Base-by-base conservation (phyloP, 257 asterid genomes). In the Salvia splendens region DNA sequence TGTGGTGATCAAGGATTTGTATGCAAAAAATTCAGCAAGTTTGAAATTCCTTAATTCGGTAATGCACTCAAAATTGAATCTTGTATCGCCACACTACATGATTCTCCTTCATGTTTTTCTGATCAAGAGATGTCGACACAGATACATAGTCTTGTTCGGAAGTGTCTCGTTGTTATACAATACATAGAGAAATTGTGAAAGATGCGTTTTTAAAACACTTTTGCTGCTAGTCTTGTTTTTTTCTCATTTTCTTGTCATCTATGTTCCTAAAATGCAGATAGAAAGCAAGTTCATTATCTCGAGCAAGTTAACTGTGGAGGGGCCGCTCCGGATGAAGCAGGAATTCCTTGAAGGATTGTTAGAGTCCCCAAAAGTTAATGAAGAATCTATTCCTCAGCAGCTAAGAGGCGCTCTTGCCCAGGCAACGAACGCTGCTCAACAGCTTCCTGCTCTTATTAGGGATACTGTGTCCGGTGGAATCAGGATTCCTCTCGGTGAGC, bases 291-390 rank as follows among this genome's bases (percentile, higher is more conserved):
- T 85, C 50, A 77, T 64, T n/a, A 50, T 89, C 75, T 76, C 86
- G 11, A 77, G 85, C 72, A 89, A 79, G 84, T 73, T 88, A 68
- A 70, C 86, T 3, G 94, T 89, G 45, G 96, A 91, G 84, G 97
- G 98, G 30, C 95, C 96, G 42, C 86, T 88, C 61, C 75, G 95
- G 51, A 79, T 91, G 85, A 88, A 88, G 75, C 96, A 91, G 78
- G 98, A 85, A 77, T 88, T 85, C 64, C 68, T 87, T 45, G 95
- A 88, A 78, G 96, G 94, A 45, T 47, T 78, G 73, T 8, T 91
- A 45, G 91, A 86, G 64, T 79, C 92, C 51, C 96, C 95, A 20
- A 85, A 81, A 83, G 78, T 88, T 68, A 66, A 75, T 7, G 96
- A 91, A 77, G 97, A 87, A 68, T 70, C 81, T 9, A 51, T 91